A percentile compares a stretch with the other conserved stretches of the same genome.
phyloP scores from a whole-genome alignment of 768 basidiomycete genomes.

The Pisolithus sp. region DNA sequence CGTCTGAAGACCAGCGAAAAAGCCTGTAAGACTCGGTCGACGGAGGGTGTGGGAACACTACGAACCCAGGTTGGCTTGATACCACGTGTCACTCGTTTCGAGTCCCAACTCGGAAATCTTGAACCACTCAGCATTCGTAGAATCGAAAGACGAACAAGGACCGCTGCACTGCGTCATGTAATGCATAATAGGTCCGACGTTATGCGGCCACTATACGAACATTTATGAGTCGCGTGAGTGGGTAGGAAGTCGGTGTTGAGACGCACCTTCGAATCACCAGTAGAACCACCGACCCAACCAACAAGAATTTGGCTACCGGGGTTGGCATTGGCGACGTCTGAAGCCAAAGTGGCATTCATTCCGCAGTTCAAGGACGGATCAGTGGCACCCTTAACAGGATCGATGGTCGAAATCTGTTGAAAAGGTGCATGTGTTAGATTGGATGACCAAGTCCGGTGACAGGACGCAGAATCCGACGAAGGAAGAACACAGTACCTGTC shows the following conservation, averaged over 20 bases:
- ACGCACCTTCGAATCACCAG: conserved; percentile 26
- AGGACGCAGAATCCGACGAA: neutral
- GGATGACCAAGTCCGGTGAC: too few species aligned
- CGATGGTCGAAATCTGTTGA: conserved; percentile 36
- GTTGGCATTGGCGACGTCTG: conserved; percentile 44
- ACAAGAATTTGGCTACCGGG: conserved; percentile 52
- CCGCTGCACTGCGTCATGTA: conserved; percentile 63
- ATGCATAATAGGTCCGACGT: conserved; percentile 61
- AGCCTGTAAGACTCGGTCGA: neutral
- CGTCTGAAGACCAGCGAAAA: conserved; percentile 19
- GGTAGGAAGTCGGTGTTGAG: neutral
- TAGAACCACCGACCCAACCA: conserved; percentile 42
- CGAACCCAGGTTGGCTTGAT: conserved; percentile 37
- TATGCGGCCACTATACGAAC: conserved; percentile 40
- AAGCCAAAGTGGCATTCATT: conserved; percentile 39
- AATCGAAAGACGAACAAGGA: conserved; percentile 50
- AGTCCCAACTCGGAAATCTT: conserved; percentile 57
- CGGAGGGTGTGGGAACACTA: conserved; percentile 16
- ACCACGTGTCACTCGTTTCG: conserved; percentile 38
- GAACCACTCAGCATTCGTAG: conserved; percentile 59
- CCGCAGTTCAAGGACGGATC: conserved; percentile 59
- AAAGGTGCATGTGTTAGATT: conserved; percentile 29
- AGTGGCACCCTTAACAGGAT: conserved; percentile 48
- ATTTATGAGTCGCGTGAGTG: neutral
- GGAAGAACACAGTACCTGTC: conserved; percentile 19